Percentiles rank a stretch among this genome's conserved stretches.
phyloP scores from a whole-genome alignment of 768 basidiomycete species.

The Tylopilus vinaceipallidus region DNA sequence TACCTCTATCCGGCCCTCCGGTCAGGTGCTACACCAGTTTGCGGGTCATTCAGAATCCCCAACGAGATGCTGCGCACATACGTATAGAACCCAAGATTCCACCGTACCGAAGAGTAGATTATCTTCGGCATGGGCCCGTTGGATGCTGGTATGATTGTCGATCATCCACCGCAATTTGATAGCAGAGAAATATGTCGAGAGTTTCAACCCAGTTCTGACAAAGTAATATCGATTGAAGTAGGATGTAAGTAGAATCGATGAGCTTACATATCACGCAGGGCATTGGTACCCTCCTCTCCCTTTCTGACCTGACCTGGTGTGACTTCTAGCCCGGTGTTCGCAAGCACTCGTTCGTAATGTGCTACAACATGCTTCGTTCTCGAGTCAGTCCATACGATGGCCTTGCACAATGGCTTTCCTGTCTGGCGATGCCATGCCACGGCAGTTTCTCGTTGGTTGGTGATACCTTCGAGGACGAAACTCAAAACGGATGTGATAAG shows the following conservation, averaged over 20 bases:
- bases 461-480: slow-evolving; percentile 61
- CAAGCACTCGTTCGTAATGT: slow-evolving; percentile 72
- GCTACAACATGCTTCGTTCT: slow-evolving; percentile 84
- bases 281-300: slow-evolving; percentile 65
- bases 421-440: slow-evolving; percentile 91
- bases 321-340: slow-evolving; percentile 72
- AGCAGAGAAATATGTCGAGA: slow-evolving; percentile 97
- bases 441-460: slow-evolving; percentile 96
- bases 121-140: slow-evolving; percentile 74
- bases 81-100: slow-evolving; percentile 95
- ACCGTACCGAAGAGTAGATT: slow-evolving; percentile 91
- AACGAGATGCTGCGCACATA: slow-evolving; percentile 33
- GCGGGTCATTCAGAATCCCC: background rate
- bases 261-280: slow-evolving; percentile 65
- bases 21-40: slow-evolving; percentile 63
- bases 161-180: slow-evolving; percentile 98
- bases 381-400: slow-evolving; percentile 97
- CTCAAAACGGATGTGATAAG: background rate
- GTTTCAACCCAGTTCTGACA: slow-evolving; percentile 81
- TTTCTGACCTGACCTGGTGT: slow-evolving; percentile 62
- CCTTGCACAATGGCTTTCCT: slow-evolving; percentile 83
- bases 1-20: slow-evolving; percentile 63
- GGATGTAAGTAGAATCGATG: background rate
- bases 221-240: background rate
- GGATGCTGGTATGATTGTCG: slow-evolving; percentile 75